phyloP scores from a whole-genome alignment of 176 grass and related monocot species.

The Musa acuminata region DNA sequence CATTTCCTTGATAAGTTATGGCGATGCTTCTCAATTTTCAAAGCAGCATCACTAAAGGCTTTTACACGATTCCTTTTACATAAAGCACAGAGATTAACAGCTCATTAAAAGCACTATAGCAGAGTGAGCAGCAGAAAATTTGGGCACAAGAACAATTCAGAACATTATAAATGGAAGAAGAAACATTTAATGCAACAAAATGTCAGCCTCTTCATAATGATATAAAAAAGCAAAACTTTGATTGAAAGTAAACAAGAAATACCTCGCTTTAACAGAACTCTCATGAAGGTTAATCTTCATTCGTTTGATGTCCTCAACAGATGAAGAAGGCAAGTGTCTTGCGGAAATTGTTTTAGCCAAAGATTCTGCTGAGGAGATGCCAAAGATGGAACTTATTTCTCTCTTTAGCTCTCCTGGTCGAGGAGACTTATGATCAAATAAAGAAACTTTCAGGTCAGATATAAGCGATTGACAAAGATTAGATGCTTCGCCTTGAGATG shows the following conservation, averaged over 20 bases:
- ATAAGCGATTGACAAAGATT: conserved; percentile 58
- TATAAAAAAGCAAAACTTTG: neutral
- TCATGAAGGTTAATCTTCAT: conserved; percentile 56
- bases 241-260: conserved; percentile 14
- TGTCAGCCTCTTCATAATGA: neutral
- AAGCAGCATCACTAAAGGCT: conserved; percentile 40
- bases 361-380: conserved; percentile 45
- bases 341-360: conserved; percentile 31
- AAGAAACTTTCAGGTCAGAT: conserved; percentile 37
- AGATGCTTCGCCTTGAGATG: conserved; percentile 32
- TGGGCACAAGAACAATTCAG: conserved; percentile 14
- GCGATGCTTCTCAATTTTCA: conserved; percentile 44
- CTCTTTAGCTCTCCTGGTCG: conserved; percentile 44
- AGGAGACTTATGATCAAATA: conserved; percentile 49
- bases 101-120: neutral
- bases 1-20: conserved; percentile 47
- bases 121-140: conserved; percentile 15
- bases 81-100: neutral
- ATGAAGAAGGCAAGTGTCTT: conserved; percentile 37
- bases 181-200: neutral
- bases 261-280: conserved; percentile 53
- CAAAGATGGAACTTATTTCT: conserved; percentile 56
- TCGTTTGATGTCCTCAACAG: conserved; percentile 55
- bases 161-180: conserved; percentile 2
- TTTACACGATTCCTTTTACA: conserved; percentile 35